phyloP scores from a whole-genome alignment of 139 green algal species.

The Chlamydomonas sphaeroides region DNA sequence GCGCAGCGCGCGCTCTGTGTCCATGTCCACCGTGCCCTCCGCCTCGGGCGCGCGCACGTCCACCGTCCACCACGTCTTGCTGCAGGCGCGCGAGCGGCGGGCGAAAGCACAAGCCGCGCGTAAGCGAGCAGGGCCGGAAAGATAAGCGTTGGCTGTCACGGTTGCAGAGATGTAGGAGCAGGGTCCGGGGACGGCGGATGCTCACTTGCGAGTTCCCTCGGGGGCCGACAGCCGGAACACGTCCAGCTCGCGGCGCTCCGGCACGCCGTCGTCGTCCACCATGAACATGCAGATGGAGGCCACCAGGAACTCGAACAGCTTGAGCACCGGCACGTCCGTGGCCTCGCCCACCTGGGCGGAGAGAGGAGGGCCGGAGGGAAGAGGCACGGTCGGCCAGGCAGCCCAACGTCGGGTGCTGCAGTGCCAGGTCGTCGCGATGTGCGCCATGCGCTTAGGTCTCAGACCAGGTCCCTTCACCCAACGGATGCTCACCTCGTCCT shows the following conservation, averaged over 20 bases:
- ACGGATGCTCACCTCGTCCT: constrained; percentile 45
- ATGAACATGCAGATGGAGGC: constrained; percentile 83
- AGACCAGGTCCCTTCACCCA: no score
- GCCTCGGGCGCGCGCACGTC: constrained; percentile 56
- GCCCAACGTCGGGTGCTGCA: background rate
- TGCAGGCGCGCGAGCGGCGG: constrained; percentile 18
- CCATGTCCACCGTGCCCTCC: constrained; percentile 40
- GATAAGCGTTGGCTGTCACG: background rate
- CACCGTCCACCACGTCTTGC: constrained; percentile 75
- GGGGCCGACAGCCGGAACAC: constrained; percentile 43
- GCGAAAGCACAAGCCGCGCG: no score
- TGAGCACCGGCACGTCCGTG: constrained; percentile 74
- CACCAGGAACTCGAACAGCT: constrained; percentile 88
- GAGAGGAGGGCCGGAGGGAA: background rate
- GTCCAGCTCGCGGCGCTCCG: constrained; percentile 53
- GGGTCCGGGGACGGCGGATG: no score
- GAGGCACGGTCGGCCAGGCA: no score
- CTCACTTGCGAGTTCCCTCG: constrained; percentile 20
- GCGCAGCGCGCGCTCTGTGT: constrained; percentile 62
- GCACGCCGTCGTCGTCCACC: constrained; percentile 62
- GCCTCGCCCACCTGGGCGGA: constrained; percentile 52
- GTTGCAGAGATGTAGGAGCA: background rate
- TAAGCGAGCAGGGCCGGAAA: no score
- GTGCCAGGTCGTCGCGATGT: no score
- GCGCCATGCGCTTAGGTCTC: no score